A percentile compares a stretch with the other conserved stretches of the same genome.
Conservation (phyloP, 176 grass and related monocot species). For the Bonia amplexicaulis region DNA sequence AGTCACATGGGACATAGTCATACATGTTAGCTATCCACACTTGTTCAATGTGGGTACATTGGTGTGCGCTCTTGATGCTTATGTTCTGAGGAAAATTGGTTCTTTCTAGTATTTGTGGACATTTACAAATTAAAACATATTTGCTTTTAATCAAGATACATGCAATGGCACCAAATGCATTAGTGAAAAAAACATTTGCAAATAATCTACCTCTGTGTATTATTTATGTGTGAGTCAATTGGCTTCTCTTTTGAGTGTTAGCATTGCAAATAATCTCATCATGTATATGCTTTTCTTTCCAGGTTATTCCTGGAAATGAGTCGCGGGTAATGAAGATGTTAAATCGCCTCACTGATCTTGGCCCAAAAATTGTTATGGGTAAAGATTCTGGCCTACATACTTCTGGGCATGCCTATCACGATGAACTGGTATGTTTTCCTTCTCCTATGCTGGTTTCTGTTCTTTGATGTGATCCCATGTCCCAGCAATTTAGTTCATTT, state of each 20-base stretch:
- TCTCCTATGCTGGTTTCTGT: neutral
- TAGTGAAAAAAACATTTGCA: neutral
- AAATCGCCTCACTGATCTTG: conserved; percentile 86
- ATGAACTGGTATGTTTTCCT: conserved; percentile 65
- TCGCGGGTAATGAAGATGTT: conserved; percentile 99
- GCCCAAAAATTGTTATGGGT: conserved; percentile 90
- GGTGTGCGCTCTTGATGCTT: conserved; percentile 10
- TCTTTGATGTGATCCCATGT: conserved; percentile 19
- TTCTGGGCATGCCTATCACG: conserved; percentile 86
- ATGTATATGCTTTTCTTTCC: conserved; percentile 15
- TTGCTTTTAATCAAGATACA: neutral
- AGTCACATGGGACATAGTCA: neutral
- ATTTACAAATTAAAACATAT: neutral
- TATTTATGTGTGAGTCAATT: neutral
- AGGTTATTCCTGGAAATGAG: conserved; percentile 99
- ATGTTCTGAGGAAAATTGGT: conserved; percentile 10
- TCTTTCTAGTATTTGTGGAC: neutral
- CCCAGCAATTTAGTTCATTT: conserved; percentile 8
- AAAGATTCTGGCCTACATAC: conserved; percentile 93
- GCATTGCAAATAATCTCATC: conserved; percentile 16
- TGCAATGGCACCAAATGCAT: neutral
- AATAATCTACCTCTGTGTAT: neutral
- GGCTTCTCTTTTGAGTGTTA: conserved; percentile 8
- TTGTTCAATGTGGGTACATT: conserved; percentile 13
- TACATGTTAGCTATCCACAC: neutral